Evolutionary conservation across 192 early-diverging fungal species (phyloP).

Genomic region (Fimicolochytrium jonesii): DNA sequence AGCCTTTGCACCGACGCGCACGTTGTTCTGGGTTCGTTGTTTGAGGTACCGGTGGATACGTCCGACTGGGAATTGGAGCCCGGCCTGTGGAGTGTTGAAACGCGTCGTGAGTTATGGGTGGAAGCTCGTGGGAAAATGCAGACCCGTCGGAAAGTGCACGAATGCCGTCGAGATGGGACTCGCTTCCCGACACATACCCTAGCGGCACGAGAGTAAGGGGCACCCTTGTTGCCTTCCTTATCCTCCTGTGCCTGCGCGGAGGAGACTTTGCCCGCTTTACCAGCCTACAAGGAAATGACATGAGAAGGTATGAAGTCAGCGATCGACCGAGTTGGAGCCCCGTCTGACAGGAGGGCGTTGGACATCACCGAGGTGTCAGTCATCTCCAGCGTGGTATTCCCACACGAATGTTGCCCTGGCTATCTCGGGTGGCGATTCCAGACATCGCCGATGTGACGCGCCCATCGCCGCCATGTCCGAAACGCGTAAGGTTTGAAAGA

Average conservation of each 20-base stretch:
- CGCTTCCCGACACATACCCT: slow-evolving; percentile 30
- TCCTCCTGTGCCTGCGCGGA: background rate
- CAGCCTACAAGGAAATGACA: background rate
- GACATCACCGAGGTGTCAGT: background rate
- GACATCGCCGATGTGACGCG: background rate
- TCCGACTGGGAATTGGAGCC: slow-evolving; percentile 80
- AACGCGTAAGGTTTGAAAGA: background rate
- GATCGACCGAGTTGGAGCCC: background rate
- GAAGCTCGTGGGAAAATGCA: background rate
- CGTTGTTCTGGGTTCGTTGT: slow-evolving; percentile 70
- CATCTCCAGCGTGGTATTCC: background rate
- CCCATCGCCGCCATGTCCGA: background rate
- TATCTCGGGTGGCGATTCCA: background rate
- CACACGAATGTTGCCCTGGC: background rate
- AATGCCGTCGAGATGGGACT: background rate
- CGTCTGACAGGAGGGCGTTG: background rate
- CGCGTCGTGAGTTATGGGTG: background rate
- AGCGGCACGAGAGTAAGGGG: slow-evolving; percentile 31
- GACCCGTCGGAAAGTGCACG: background rate
- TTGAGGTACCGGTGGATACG: slow-evolving; percentile 93
- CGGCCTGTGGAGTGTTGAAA: slow-evolving; percentile 24
- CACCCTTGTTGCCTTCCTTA: slow-evolving; percentile 24
- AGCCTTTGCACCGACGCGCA: slow-evolving; percentile 84
- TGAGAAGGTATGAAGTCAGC: background rate
- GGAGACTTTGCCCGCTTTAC: background rate